These are phyloP conservation scores for Blastocystis sp. DNA, from an alignment of 352 stramenopile species.

Conservation along the genomic window DNA sequence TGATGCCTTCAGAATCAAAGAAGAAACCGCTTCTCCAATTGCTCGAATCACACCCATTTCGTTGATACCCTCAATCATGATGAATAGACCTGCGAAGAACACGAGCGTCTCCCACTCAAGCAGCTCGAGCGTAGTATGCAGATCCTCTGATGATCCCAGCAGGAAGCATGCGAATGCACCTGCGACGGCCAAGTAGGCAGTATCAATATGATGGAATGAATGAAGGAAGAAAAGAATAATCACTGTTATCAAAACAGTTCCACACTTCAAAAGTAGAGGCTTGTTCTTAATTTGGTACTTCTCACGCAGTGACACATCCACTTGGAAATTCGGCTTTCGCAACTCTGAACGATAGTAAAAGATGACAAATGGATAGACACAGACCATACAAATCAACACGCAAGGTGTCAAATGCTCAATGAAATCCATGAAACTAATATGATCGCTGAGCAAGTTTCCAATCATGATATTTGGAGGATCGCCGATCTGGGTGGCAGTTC, in stretches of 20 bases:
- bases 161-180: conserved; percentile 68
- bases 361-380: conserved; percentile 55
- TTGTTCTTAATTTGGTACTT: conserved; percentile 64
- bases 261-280: conserved; percentile 63
- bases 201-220: conserved; percentile 70
- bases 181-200: conserved; percentile 69
- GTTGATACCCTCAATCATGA: conserved; percentile 69
- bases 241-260: conserved; percentile 65
- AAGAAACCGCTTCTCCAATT: conserved; percentile 67
- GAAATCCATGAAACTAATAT: conserved; percentile 71
- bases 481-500: conserved; percentile 69
- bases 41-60: conserved; percentile 67
- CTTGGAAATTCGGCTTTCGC: conserved; percentile 5
- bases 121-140: conserved; percentile 68
- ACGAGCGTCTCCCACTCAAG: conserved; percentile 70
- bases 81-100: conserved; percentile 70
- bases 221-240: conserved; percentile 71
- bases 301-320: conserved; percentile 42
- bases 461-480: conserved; percentile 72
- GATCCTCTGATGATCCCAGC: conserved; percentile 68
- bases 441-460: conserved; percentile 68
- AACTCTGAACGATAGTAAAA: conserved; percentile 67
- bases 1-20: conserved; percentile 65
- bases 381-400: conserved; percentile 67
- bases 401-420: conserved; percentile 68